Evolutionary conservation across 768 basidiomycete genomes (phyloP), one percentile per base, ranked within the genome.

Genomic region (Mycena belliarum): DNA sequence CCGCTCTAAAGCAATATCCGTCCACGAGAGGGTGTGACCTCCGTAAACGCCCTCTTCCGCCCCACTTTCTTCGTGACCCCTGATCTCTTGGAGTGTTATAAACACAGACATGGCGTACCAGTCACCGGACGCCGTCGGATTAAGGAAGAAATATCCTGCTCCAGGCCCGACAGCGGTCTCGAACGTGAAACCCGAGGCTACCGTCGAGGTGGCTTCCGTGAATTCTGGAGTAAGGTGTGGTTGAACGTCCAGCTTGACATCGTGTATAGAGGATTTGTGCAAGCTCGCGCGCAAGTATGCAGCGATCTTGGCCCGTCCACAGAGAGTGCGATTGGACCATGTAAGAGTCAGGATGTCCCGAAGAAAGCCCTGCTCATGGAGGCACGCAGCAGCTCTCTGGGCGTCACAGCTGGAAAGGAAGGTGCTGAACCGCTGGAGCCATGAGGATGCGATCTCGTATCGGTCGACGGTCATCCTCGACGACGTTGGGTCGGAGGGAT

Each of bases 271-370:
- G 6, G 25, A 38, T 23, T 14, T 3, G 23, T 23, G n/a, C 57
- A 26, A 35, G 46, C 35, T 41, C 16, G 58, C 49, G 0, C 48
- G n/a, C 1, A 75, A 58, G 51, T 69, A 72, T 11, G 52, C 42
- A 1, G 55, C 37, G 33, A 75, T 72, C 49, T 64, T 66, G 6
- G 60, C 65, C 18, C 47, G 61, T 2, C 72, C 73, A 11, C 63
- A 51, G 16, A 75, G 60, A 2, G 73, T 59, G 25, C 72, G 69
- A 28, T 65, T 65, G 49, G 73, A 68, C 74, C 73, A 75, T 6
- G 71, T 70, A 53, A 76, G 70, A 8, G 66, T 63, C 49, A 76
- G 70, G 32, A 72, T 29, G 49, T 76, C 74, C 18, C 74, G 68
- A 25, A 72, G 67, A 66, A 67, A 73, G 4, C 72, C 74, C 15